Base-by-base conservation (phyloP, 1,284 basidiomycete species). In the Ganoderma boninense region DNA sequence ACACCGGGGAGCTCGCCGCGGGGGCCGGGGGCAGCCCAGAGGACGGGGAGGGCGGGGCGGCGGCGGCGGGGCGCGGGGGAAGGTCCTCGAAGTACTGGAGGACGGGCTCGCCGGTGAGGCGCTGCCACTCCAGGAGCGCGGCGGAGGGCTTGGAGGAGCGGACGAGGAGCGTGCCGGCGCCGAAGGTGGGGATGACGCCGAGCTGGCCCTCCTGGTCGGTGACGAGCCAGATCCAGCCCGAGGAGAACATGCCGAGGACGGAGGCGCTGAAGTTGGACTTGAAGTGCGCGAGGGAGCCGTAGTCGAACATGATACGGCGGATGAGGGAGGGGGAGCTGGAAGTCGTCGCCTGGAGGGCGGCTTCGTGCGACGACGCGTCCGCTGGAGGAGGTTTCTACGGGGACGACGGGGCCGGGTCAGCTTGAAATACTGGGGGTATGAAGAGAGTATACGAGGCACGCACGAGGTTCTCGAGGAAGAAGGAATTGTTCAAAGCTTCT, bases 401-500 rank as follows among this genome's bases (percentile, higher is more conserved):
- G 23, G 26, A 57, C 32, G 13, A 32, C 23, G 43, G 2, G 56
- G 69, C 64, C 29, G 52, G 62, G 20, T 46, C 46, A 62, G 40
- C 7, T 42, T 14, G 20, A 20, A 5, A n/a, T n/a, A 23, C 7
- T 13, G 59, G 64, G 44, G 64, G 56, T 56, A 38, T 67, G 64
- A 67, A 71, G 54, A 64, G 46, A 32, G 44, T 44, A 64, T 68
- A 43, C 52, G 43, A 65, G 63, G 54, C 29, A 88, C 95, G 71
- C 81, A 97, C 95, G 60, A 99, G 85, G 68, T 87, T 87, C 76
- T 94, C 89, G 38, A 99, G 87, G 87, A 99, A 99, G 87, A 96
- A 99, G 77, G 91, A 92, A 81, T 98, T 99, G 85, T 99, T 99
- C 73, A 98, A 85, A 14, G 97, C 95, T 65, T 96, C 89, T 72